Conservation (phyloP, 306 rosid species). For the Quercus dentata region DNA sequence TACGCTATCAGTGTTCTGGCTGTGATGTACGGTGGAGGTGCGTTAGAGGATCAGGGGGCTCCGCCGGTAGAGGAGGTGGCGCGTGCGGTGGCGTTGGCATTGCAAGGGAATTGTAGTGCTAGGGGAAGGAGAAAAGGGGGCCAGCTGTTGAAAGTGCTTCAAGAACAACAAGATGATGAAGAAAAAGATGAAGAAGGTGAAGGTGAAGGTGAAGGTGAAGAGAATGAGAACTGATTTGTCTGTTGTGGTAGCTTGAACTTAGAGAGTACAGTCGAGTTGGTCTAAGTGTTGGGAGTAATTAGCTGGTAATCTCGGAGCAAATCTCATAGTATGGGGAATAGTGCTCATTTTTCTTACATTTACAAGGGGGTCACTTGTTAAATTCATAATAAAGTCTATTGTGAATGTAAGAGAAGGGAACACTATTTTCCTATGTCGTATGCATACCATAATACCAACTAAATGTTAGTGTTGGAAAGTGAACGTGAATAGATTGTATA, state of each 20-base stretch:
- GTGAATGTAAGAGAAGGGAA: fast-evolving
- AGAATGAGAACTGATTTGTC: not conserved
- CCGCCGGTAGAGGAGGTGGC: slow-evolving; percentile 88
- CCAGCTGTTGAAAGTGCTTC: slow-evolving; percentile 57
- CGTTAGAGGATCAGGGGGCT: slow-evolving; percentile 30
- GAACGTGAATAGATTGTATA: not conserved
- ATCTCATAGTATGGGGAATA: too few relatives aligned
- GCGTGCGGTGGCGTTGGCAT: slow-evolving; percentile 83
- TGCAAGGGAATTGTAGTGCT: slow-evolving; percentile 73
- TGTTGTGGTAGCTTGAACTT: not conserved
- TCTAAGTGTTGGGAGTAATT: too few relatives aligned
- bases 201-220: not conserved
- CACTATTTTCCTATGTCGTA: too few relatives aligned
- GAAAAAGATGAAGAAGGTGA: not conserved
- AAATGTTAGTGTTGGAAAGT: not conserved
- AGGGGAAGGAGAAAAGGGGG: slow-evolving; percentile 80
- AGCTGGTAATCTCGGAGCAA: too few relatives aligned
- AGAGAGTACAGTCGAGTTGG: too few relatives aligned
- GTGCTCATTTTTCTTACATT: too few relatives aligned
- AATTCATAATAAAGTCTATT: too few relatives aligned
- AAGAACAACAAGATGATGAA: slow-evolving; percentile 13
- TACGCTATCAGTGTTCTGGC: slow-evolving; percentile 81
- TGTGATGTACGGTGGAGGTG: slow-evolving; percentile 47
- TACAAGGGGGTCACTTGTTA: fast-evolving
- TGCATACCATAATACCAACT: not conserved